These are phyloP conservation scores for Trametes elegans DNA, from an alignment of 768 basidiomycete species.

Conservation along the genomic window DNA sequence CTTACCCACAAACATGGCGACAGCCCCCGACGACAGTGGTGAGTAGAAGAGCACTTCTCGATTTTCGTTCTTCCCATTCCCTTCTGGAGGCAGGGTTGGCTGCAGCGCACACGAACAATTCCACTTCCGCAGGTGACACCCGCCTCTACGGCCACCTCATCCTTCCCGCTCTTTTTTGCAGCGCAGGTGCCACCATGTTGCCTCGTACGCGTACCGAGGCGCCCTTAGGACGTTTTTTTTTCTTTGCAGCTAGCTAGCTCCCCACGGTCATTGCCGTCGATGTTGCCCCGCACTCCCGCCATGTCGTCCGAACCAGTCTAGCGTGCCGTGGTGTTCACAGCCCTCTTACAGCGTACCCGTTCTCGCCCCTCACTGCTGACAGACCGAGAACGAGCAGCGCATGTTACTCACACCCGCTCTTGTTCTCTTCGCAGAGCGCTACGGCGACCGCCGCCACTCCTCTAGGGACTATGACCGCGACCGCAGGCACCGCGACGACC, in stretches of 20 bases:
- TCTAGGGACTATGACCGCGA: conserved; percentile 32
- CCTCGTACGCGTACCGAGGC: conserved; percentile 20
- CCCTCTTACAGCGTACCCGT: background rate
- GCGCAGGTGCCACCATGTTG: conserved; percentile 61
- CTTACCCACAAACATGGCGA: conserved; percentile 17
- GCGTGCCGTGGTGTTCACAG: background rate
- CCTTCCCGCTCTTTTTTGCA: conserved; percentile 41
- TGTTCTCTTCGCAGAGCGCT: conserved; percentile 51
- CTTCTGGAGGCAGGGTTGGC: conserved; percentile 26
- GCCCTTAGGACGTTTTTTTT: background rate
- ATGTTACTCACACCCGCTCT: conserved; percentile 32
- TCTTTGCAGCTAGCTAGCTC: conserved; percentile 12
- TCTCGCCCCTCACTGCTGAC: conserved; percentile 31
- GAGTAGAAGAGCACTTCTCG: conserved; percentile 9
- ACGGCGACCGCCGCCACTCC: conserved; percentile 47
- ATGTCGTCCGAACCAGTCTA: background rate
- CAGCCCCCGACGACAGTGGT: conserved; percentile 20
- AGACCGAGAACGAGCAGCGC: conserved; percentile 27
- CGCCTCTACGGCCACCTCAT: conserved; percentile 18
- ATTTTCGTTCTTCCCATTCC: conserved; percentile 19
- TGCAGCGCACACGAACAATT: conserved; percentile 11
- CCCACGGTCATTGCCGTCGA: conserved; percentile 8
- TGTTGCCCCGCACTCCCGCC: conserved; percentile 6
- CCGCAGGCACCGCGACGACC: conserved; percentile 33
- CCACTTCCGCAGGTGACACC: conserved; percentile 18